Base-by-base conservation (phyloP, 768 basidiomycete species). In the Sutorius australiensis region DNA sequence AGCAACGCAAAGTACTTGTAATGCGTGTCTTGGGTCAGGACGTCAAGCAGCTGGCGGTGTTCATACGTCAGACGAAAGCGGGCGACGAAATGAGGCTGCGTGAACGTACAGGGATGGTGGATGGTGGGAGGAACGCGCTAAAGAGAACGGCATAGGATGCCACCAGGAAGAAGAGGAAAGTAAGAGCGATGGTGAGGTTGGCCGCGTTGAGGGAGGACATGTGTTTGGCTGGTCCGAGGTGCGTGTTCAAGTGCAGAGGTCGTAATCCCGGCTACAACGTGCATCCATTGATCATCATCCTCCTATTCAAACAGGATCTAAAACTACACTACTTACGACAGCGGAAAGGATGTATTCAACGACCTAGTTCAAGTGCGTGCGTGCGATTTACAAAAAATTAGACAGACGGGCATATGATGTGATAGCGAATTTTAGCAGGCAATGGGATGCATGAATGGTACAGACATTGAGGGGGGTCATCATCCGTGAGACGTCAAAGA, bases 1-100 rank as follows among this genome's bases (percentile, higher is more conserved):
- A 97, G 72, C 11, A 94, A 71, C 30, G 72, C 62, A 60, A 95
- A 82, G 71, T 95, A 97, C 72, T 94, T 95, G 82, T 95, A 95
- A 66, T 97, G 91, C 21, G 75, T 81, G 72, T 95, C 94, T 37
- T 71, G 61, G 2, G 81, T 83, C 10, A 94, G 73, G 47, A 70
- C 61, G 65, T 87, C 83, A 53, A 92, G 71, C 17, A 83, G 42
- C 90, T 93, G 62, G 47, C 27, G 50, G 48, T 43, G 42, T 41
- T 46, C 27, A 43, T 56, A 66, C 57, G 67, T 69, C 63, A 67
- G 56, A 38, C 5, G 34, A 36, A 14, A 37, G 38, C 17, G 32
- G 19, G 19, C 28, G 24, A 28, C 31, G 48, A 16, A 16, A 27
- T 5, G 44, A 44, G 11, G 46, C 4, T 46, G 43, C 14, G 40